Conservation (phyloP, 139 green algal species). For the Trebouxia sp. region DNA sequence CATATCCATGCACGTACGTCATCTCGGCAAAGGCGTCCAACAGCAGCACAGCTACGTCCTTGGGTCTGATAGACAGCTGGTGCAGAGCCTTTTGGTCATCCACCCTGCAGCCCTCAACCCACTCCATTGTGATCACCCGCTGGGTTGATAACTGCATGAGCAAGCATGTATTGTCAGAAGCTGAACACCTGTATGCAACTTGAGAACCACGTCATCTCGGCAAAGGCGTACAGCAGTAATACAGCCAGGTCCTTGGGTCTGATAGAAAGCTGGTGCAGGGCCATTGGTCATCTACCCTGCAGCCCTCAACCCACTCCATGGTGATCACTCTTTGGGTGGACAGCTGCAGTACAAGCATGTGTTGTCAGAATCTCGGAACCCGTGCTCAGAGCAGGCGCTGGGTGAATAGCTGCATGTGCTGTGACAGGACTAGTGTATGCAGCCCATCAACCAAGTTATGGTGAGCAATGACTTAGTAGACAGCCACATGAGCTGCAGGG, state of each 20-base stretch:
- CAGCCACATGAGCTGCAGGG: slow-evolving; percentile 36
- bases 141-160: slow-evolving; percentile 53
- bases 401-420: too few relatives aligned
- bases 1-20: slow-evolving; percentile 76
- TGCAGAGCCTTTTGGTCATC: slow-evolving; percentile 58
- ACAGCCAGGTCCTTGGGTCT: slow-evolving; percentile 57
- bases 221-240: slow-evolving; percentile 77
- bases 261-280: slow-evolving; percentile 34
- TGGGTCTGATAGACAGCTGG: slow-evolving; percentile 8
- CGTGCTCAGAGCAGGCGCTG: too few relatives aligned
- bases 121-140: slow-evolving; percentile 80
- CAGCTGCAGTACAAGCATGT: slow-evolving; percentile 41
- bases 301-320: slow-evolving; percentile 81
- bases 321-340: slow-evolving; percentile 60
- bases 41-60: slow-evolving; percentile 71
- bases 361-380: not conserved
- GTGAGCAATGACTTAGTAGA: slow-evolving; percentile 74
- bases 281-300: slow-evolving; percentile 61
- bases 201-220: slow-evolving; percentile 68
- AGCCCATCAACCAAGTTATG: slow-evolving; percentile 56
- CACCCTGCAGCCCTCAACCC: slow-evolving; percentile 63
- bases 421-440: too few relatives aligned
- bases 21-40: slow-evolving; percentile 83
- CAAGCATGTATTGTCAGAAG: not conserved
- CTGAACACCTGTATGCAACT: not conserved